Conservation (phyloP, 495 filamentous ascomycete genomes). For the Daldinia caldariorum region DNA sequence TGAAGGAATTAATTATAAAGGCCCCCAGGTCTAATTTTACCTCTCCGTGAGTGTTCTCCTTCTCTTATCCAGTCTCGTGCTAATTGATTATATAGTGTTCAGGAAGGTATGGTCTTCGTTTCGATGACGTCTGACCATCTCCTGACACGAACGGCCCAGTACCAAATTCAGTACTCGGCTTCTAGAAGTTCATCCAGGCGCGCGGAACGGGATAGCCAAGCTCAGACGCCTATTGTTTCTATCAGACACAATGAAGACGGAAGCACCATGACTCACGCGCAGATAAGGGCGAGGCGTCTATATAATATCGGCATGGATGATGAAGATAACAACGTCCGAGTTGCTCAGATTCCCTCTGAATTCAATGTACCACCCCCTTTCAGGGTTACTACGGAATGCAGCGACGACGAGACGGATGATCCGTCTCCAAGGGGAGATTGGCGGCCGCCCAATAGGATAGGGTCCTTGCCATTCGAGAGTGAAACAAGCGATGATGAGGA, state of each 20-base stretch:
- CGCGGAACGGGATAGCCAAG: conserved; percentile 43
- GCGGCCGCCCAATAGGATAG: conserved; percentile 57
- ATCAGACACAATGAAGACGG: conserved; percentile 59
- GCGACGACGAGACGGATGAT: conserved; percentile 62
- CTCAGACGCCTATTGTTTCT: conserved; percentile 52
- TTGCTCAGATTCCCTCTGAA: conserved; percentile 63
- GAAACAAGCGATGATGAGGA: conserved; percentile 57
- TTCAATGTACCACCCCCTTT: conserved; percentile 58
- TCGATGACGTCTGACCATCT: conserved; percentile 84
- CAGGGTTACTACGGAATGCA: conserved; percentile 62
- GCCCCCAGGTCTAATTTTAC: conserved; percentile 83
- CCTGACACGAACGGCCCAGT: conserved; percentile 74
- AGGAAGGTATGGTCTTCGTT: conserved; percentile 93
- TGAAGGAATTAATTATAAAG: conserved; percentile 88
- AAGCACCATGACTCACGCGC: conserved; percentile 51
- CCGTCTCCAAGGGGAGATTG: conserved; percentile 34
- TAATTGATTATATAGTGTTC: conserved; percentile 67
- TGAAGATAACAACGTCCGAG: conserved; percentile 60
- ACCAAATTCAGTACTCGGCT: conserved; percentile 74
- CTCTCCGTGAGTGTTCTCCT: conserved; percentile 73
- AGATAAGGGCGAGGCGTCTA: conserved; percentile 52
- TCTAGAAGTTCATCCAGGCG: conserved; percentile 40
- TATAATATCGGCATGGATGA: conserved; percentile 60
- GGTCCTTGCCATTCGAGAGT: conserved; percentile 61
- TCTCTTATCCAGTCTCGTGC: conserved; percentile 14